Evolutionary conservation across 257 asterid genomes (phyloP), one percentile per base, ranked within the genome.

Genomic region (Agastache rugosa): DNA sequence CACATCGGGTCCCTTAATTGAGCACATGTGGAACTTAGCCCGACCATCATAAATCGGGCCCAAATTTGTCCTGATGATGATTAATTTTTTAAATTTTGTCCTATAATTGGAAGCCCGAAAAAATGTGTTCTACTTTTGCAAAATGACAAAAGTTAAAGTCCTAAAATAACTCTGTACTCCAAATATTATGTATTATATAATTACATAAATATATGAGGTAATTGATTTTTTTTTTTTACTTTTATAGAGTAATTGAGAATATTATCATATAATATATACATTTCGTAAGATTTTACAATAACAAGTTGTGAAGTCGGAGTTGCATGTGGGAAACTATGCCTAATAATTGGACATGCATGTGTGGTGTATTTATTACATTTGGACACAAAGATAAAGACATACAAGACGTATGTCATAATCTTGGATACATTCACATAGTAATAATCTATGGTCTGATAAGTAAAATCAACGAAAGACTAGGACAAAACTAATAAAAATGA

Each of bases 281-380:
- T n/a, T 60, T 58, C 17, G 8, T 14, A 3, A 8, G 25, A 51
- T 16, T 17, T 51, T 51, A 51, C 14, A 51, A 47, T 16, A 47
- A 15, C 14, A 15, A 51, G 11, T 17, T 17, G 22, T 2, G 23
- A 17, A 50, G 45, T 31, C 8, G 23, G 31, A 22, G 42, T 58
- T 72, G 78, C 75, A 78, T 68, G 73, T 67, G 75, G 67, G 11
- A 25, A 65, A 48, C 39, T 20, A 65, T 58, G 75, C 17, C 58
- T 50, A 66, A 66, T 78, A 20, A 73, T 78, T 73, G 71, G 55
- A 59, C 2, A 56, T 65, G 75, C 81, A 77, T 56, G 42, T 78
- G 74, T 11, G 14, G 20, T 77, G 59, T 41, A 34, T 44, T 34
- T 29, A 50, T 61, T 63, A 37, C 56, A 37, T 12, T 70, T 77